Evolutionary conservation across 2,329 filamentous ascomycete species (phyloP).

Genomic region (Purpureocillium lavendulum): DNA sequence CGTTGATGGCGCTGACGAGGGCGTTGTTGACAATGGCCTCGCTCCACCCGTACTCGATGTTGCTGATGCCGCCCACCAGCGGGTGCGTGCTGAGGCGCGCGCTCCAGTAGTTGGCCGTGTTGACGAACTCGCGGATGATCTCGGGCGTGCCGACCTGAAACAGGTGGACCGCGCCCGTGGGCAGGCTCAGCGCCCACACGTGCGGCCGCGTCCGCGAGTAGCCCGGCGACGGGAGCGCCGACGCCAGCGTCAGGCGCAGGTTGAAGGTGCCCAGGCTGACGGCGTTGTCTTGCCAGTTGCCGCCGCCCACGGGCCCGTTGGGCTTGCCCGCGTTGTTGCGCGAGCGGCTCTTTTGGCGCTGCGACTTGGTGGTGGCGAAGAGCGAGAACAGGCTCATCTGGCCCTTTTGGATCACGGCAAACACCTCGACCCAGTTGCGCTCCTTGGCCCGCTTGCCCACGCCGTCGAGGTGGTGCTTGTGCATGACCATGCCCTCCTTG

Average conservation of each 20-base stretch:
- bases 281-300: slow-evolving; percentile 97
- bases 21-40: slow-evolving; percentile 66
- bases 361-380: slow-evolving; percentile 74
- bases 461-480: slow-evolving; percentile 92
- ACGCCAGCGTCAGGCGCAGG: slow-evolving; percentile 85
- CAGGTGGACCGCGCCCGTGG: slow-evolving; percentile 90
- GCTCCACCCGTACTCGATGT: slow-evolving; percentile 96
- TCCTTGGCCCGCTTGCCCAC: slow-evolving; percentile 90
- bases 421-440: slow-evolving; percentile 88
- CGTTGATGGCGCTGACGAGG: slow-evolving; percentile 44
- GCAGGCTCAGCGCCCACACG: slow-evolving; percentile 89
- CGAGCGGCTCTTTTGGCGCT: slow-evolving; percentile 56
- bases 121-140: slow-evolving; percentile 90
- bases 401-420: slow-evolving; percentile 92
- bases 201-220: slow-evolving; percentile 87
- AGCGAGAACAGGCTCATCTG: slow-evolving; percentile 82
- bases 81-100: slow-evolving; percentile 91
- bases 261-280: slow-evolving; percentile 82
- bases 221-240: slow-evolving; percentile 78
- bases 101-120: slow-evolving; percentile 95
- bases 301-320: slow-evolving; percentile 72
- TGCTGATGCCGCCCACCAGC: slow-evolving; percentile 84
- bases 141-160: slow-evolving; percentile 96
- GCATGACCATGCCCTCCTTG: slow-evolving; percentile 91
- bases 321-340: slow-evolving; percentile 36